These are phyloP conservation scores for Helotiales sp. DNA, from an alignment of 2,329 filamentous ascomycete species.

Conservation along the genomic window DNA sequence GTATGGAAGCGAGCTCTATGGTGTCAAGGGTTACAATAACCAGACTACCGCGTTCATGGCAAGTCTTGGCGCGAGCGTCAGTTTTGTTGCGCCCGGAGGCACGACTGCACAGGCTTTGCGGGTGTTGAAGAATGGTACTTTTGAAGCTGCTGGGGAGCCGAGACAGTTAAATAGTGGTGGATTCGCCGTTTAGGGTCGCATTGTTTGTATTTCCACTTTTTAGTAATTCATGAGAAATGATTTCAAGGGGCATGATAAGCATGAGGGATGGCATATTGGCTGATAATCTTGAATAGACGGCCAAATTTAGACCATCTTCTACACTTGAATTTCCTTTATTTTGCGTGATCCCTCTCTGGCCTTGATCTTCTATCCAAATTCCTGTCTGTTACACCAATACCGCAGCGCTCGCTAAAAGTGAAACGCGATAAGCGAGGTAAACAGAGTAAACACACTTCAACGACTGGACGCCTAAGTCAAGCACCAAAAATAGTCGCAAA, in stretches of 20 bases:
- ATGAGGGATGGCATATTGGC: not conserved
- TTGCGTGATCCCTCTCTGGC: no score
- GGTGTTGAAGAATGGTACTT: slow-evolving; percentile 65
- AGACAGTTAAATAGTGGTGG: slow-evolving; percentile 74
- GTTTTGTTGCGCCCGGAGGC: slow-evolving; percentile 59
- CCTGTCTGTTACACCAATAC: no score
- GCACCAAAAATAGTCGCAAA: no score
- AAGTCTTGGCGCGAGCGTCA: slow-evolving; percentile 62
- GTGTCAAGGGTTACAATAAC: slow-evolving; percentile 57
- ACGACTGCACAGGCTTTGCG: slow-evolving; percentile 70
- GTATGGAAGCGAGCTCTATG: slow-evolving; percentile 48
- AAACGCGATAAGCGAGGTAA: not conserved
- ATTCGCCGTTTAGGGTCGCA: slow-evolving; percentile 52
- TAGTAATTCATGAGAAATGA: not conserved
- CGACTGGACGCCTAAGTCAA: no score
- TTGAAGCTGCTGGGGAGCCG: slow-evolving; percentile 79
- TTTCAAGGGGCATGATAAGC: not conserved
- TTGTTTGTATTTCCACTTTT: not conserved
- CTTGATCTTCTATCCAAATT: no score
- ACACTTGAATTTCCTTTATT: not conserved
- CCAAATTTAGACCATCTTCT: not conserved
- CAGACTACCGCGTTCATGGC: slow-evolving; percentile 63
- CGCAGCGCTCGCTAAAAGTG: not conserved
- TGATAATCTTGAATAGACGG: not conserved
- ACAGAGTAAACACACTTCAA: not conserved